Conservation (phyloP, 2,329 filamentous ascomycete species). For the Gnomoniopsis smithogilvyi region DNA sequence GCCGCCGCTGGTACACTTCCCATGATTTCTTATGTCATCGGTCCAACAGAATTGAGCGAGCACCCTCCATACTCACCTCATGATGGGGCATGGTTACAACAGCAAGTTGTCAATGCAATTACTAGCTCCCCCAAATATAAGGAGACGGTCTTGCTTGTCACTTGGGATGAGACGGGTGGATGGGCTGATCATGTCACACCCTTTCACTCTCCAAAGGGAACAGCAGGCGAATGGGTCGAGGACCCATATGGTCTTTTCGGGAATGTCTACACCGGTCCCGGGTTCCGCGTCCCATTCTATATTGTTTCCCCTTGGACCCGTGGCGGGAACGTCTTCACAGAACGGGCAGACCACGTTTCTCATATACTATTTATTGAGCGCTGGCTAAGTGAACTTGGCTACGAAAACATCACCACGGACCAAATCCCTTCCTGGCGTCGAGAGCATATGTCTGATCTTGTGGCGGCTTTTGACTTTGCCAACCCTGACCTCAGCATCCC, state of each 20-base stretch:
- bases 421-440: conserved; percentile 31
- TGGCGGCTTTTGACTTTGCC: conserved; percentile 31
- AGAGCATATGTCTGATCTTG: conserved; percentile 25
- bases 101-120: conserved; percentile 48
- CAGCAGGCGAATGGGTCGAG: conserved; percentile 44
- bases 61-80: conserved; percentile 50
- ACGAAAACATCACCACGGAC: conserved; percentile 32
- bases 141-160: conserved; percentile 44
- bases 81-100: conserved; percentile 53
- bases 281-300: conserved; percentile 44
- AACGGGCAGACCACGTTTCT: conserved; percentile 47
- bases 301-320: conserved; percentile 49
- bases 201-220: conserved; percentile 40
- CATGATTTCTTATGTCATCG: conserved; percentile 42
- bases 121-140: conserved; percentile 46
- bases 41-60: conserved; percentile 48
- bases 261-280: conserved; percentile 15
- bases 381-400: conserved; percentile 44
- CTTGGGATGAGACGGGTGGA: conserved; percentile 46
- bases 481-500: conserved; percentile 48
- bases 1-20: conserved; percentile 44
- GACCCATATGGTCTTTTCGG: conserved; percentile 33
- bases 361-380: conserved; percentile 47
- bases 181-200: conserved; percentile 47
- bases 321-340: conserved; percentile 44